phyloP scores from a whole-genome alignment of 1,284 basidiomycete genomes.

The Tilletia horrida region DNA sequence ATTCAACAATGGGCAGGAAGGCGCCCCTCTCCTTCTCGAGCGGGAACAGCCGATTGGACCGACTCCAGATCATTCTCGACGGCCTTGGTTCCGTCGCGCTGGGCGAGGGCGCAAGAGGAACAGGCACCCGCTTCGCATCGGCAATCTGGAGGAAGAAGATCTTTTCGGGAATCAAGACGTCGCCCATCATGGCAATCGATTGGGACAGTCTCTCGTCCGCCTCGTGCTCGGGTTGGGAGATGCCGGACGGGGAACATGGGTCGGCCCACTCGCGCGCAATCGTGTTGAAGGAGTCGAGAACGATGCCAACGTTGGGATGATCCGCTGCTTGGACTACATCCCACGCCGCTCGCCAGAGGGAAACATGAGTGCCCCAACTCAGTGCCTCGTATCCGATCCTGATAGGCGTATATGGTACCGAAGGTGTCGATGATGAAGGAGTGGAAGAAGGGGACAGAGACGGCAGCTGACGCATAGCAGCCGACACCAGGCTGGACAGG shows the following conservation, averaged over 20 bases:
- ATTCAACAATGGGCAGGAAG: constrained; percentile 53
- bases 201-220: constrained; percentile 13
- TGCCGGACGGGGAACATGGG: constrained; percentile 35
- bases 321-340: constrained; percentile 47
- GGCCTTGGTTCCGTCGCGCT: constrained; percentile 50
- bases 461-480: constrained; percentile 21
- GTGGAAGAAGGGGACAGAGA: neutral
- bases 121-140: constrained; percentile 40
- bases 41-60: constrained; percentile 54
- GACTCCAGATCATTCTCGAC: constrained; percentile 54
- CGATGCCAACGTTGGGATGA: constrained; percentile 53
- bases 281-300: constrained; percentile 57
- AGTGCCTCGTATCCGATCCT: constrained; percentile 48
- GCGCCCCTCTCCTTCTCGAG: constrained; percentile 51
- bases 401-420: constrained; percentile 6
- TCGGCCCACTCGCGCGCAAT: constrained; percentile 54
- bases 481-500: constrained; percentile 16
- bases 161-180: constrained; percentile 27
- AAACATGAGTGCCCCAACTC: constrained; percentile 43
- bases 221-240: constrained; percentile 24
- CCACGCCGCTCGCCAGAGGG: constrained; percentile 54
- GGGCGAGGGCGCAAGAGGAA: constrained; percentile 39
- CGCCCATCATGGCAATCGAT: constrained; percentile 31
- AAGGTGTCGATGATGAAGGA: neutral
- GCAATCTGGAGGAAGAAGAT: constrained; percentile 57